A percentile compares a stretch with the other conserved stretches of the same genome.
Evolutionary conservation across 192 early-diverging fungal genomes (phyloP).

Genomic region (Lunasporangiospora selenospora): DNA sequence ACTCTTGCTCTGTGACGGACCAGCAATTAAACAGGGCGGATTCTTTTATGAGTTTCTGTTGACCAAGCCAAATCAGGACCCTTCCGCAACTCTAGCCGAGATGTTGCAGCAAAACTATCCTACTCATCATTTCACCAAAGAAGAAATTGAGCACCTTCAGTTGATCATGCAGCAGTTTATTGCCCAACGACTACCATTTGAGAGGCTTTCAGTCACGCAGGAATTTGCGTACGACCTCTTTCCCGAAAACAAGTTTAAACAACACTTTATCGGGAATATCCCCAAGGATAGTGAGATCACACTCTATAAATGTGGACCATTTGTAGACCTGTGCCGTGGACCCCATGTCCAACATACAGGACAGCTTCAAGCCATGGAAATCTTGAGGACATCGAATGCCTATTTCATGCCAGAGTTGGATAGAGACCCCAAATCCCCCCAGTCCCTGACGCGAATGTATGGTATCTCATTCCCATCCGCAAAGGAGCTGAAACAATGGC

Average conservation of each 20-base stretch:
- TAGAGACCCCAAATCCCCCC: conserved; percentile 54
- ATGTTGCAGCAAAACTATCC: conserved; percentile 33
- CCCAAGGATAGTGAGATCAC: conserved; percentile 57
- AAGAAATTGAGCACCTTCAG: conserved; percentile 61
- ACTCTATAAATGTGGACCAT: conserved; percentile 71
- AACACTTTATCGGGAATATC: conserved; percentile 64
- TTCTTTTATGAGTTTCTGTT: conserved; percentile 85
- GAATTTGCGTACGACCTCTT: conserved; percentile 69
- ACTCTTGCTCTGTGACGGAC: conserved; percentile 73
- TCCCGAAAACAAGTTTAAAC: conserved; percentile 76
- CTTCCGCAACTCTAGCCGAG: conserved; percentile 13
- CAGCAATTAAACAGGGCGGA: conserved; percentile 70
- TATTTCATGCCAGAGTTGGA: conserved; percentile 62
- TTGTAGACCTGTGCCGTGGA: conserved; percentile 82
- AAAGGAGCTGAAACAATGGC: conserved; percentile 60
- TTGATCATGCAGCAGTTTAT: conserved; percentile 59
- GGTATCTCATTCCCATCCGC: conserved; percentile 72
- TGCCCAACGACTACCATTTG: conserved; percentile 63
- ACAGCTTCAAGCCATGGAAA: conserved; percentile 60
- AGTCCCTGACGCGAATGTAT: conserved; percentile 70
- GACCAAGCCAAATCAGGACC: conserved; percentile 40
- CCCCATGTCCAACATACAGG: conserved; percentile 78
- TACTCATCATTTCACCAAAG: conserved; percentile 53
- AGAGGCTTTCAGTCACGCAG: conserved; percentile 67
- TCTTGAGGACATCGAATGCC: conserved; percentile 64